Evolutionary conservation across 176 grass and related monocot genomes (phyloP), one percentile per base, ranked within the genome.

Genomic region (Aechmea fasciata): DNA sequence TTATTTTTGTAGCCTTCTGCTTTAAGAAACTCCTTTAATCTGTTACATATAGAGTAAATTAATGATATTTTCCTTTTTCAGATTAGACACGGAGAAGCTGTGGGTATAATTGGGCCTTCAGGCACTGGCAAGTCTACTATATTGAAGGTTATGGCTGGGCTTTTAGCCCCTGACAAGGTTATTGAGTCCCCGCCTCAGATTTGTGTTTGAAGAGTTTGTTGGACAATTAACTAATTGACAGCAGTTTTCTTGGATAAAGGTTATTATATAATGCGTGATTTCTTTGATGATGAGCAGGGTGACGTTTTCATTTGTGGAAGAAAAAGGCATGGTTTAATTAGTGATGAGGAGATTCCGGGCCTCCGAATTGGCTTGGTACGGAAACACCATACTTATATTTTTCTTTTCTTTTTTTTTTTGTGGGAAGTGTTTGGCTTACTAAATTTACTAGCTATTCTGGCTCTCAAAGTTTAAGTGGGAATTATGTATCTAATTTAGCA

Each of bases 71-170:
- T 29, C 9, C 80, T 84, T 8, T 76, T 10, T 66, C 81, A 99
- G 94, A 93, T 99, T 87, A 99, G 89, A 72, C 82, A 99, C 19
- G 84, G 87, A 54, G 94, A 93, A 90, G 89, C 94, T 81, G 87
- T 99, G 81, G 89, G 94, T 66, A 90, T 93, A 82, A 99, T 93
- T 18, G 94, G 94, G n/a, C 89, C 87, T 67, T 99, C 87, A 66
- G 94, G 94, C 48, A 99, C 89, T 20, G 94, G 89, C 68, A 99
- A 99, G 78, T 99, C 89, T 57, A 99, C 94, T 69, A 82, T 99
- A 79, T 78, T 99, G 73, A 99, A 90, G 79, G 80, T 99, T 78
- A 93, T 93, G 82, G 94, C 94, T n/a, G 84, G 94, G 49, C 87
- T 99, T 78, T 80, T 93, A 66, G 74, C 84, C 50, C 89, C 89